Evolutionary conservation across 1,284 basidiomycete species (phyloP).

Genomic region (Fomitopsis betulina): DNA sequence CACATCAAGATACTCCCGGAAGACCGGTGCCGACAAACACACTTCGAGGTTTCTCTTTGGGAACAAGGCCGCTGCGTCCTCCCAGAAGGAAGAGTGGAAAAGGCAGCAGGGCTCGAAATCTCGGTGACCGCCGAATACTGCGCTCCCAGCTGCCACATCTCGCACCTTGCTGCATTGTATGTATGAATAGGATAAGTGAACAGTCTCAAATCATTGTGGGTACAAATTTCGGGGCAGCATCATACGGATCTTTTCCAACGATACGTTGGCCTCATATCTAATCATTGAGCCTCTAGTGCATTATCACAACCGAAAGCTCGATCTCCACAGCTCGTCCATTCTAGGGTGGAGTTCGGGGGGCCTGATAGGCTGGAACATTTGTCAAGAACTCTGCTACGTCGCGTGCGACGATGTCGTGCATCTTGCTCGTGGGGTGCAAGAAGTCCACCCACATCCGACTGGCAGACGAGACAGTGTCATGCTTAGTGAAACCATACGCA

Average conservation of each 20-base stretch:
- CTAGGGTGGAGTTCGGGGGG: background rate
- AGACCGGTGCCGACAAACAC: slow-evolving; percentile 75
- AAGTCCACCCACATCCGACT: slow-evolving; percentile 47
- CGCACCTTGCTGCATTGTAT: background rate
- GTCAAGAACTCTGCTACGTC: slow-evolving; percentile 18
- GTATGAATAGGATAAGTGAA: background rate
- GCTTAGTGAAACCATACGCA: slow-evolving; percentile 37
- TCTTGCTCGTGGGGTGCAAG: slow-evolving; percentile 23
- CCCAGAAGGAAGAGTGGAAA: slow-evolving; percentile 64
- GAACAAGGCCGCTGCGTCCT: slow-evolving; percentile 67
- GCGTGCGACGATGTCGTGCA: slow-evolving; percentile 25
- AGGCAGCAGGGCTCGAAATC: slow-evolving; percentile 25
- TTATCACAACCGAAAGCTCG: too few species aligned
- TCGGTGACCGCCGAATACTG: background rate
- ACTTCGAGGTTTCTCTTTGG: slow-evolving; percentile 76
- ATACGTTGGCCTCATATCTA: background rate
- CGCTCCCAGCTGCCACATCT: background rate
- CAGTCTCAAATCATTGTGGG: too few species aligned
- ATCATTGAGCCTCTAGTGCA: background rate
- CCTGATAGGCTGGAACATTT: background rate
- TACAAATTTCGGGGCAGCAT: too few species aligned
- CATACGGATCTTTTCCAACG: background rate
- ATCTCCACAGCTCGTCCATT: too few species aligned
- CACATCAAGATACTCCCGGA: slow-evolving; percentile 53
- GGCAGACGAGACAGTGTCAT: slow-evolving; percentile 19